phyloP scores from a whole-genome alignment of 176 grass and related monocot genomes.

The Chloris gayana region DNA sequence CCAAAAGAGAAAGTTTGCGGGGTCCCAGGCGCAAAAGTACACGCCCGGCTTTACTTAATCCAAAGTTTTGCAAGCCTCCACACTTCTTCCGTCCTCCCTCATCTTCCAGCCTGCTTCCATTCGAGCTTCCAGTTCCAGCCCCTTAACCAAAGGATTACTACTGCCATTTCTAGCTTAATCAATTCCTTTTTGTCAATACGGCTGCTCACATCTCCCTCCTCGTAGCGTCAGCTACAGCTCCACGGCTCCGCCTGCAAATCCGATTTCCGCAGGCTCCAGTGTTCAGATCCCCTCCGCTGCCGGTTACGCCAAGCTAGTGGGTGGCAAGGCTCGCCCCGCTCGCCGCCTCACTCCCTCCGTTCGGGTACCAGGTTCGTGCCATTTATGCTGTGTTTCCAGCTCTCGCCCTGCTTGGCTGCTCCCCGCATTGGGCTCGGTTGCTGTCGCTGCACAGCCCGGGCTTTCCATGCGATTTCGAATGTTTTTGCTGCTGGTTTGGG shows the following conservation, averaged over 20 bases:
- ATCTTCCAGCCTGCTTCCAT: not conserved
- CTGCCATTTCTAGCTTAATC: slow-evolving; percentile 34
- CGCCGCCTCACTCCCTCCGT: not conserved
- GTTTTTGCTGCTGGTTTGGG: not conserved
- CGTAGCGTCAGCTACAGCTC: slow-evolving; percentile 18
- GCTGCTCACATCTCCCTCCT: not conserved
- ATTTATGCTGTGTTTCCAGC: not conserved
- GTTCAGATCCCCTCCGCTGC: slow-evolving; percentile 39
- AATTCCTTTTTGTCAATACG: slow-evolving; percentile 34
- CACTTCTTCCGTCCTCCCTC: not conserved
- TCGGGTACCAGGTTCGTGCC: not conserved
- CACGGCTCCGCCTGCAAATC: slow-evolving; percentile 27
- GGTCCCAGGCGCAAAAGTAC: slow-evolving; percentile 4
- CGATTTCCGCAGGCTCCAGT: slow-evolving; percentile 23
- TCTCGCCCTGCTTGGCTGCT: not conserved
- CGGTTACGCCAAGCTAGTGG: slow-evolving; percentile 21
- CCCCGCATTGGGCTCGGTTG: slow-evolving; percentile 34
- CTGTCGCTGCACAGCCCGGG: not conserved
- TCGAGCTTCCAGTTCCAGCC: not conserved
- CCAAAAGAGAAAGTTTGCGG: not conserved
- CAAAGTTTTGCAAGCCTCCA: not conserved
- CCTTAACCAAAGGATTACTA: slow-evolving; percentile 1
- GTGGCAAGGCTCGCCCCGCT: not conserved
- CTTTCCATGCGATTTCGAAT: not conserved
- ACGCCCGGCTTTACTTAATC: not conserved